Evolutionary conservation across 208 protist genomes (phyloP), one percentile per base, ranked within the genome.

Genomic region (Crithidia expoeki): DNA sequence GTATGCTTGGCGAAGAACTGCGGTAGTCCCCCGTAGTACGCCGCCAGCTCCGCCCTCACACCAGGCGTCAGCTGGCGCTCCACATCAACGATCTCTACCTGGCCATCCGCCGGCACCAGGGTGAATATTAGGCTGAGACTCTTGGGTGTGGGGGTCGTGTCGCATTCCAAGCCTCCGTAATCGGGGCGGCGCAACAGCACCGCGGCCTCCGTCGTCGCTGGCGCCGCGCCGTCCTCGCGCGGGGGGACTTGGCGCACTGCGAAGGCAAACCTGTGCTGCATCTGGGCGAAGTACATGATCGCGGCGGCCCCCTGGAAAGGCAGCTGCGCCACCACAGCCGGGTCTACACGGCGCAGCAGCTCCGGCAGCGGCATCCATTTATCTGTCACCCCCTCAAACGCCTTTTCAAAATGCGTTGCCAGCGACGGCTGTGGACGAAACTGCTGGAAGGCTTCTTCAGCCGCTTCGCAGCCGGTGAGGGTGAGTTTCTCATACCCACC

Each of bases 231-330:
- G 21, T 19, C 63, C 12, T 27, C 34, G 11, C 6, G n/a, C 14
- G 23, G 32, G 19, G 55, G 53, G 0, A 68, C 25, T 6, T 77
- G 53, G 2, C 68, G 67, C 36, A 92, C 80, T 1, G 93, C 79
- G 68, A 97, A 97, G 47, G 72, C 74, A 80, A 97, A 97, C 33
- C 84, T 63, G 69, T 97, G 89, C 65, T 97, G 93, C 93, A 97
- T 95, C 72, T 97, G 90, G 1, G 93, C 89, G 79, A 97, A 97
- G 74, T 88, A 97, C 47, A 92, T 72, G 47, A 97, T 86, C 21
- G 88, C 64, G 12, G 74, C 81, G 10, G 85, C 60, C 19, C 93
- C 90, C 23, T 82, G 46, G 33, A 80, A 90, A 1, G 89, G 87
- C n/a, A 97, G 66, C 68, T 46, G 60, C 12, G 71, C 79, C 19